phyloP scores from a whole-genome alignment of 2,329 filamentous ascomycete genomes.

The Taxawa tesnikishii region DNA sequence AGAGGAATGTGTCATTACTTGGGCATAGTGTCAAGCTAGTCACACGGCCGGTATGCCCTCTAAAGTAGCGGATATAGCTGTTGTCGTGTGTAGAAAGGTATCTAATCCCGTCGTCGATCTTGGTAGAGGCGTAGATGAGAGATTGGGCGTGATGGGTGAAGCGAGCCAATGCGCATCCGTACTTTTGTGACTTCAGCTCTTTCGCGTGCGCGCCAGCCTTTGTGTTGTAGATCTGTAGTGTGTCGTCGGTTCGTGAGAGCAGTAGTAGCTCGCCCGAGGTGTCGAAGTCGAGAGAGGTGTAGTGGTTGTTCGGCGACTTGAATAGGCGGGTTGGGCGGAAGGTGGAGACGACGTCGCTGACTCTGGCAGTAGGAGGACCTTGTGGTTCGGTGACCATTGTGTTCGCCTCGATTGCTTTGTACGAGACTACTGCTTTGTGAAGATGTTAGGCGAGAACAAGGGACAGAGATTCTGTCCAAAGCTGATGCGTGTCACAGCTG shows the following conservation, averaged over 20 bases:
- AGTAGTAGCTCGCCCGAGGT: constrained; percentile 88
- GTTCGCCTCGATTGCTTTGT: too few species aligned
- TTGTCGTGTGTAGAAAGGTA: constrained; percentile 92
- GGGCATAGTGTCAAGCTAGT: constrained; percentile 77
- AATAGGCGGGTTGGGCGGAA: constrained; percentile 65
- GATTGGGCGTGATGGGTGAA: constrained; percentile 88
- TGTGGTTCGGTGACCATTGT: constrained; percentile 14
- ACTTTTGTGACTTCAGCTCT: constrained; percentile 86
- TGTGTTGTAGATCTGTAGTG: constrained; percentile 89
- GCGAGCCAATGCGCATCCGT: constrained; percentile 83
- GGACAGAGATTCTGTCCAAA: too few species aligned
- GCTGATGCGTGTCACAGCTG: too few species aligned
- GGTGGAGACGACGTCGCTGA: constrained; percentile 64
- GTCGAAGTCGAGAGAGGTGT: constrained; percentile 92
- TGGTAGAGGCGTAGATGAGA: constrained; percentile 92
- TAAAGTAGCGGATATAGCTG: constrained; percentile 91
- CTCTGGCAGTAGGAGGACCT: constrained; percentile 36
- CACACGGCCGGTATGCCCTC: constrained; percentile 74
- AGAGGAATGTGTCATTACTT: constrained; percentile 81
- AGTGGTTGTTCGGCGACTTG: constrained; percentile 32
- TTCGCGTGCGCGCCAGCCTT: constrained; percentile 84
- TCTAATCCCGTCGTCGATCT: constrained; percentile 79
- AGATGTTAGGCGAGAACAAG: too few species aligned
- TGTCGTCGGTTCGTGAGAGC: constrained; percentile 85
- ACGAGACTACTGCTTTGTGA: too few species aligned